A percentile compares a stretch with the other conserved stretches of the same genome.
phyloP scores from a whole-genome alignment of 352 stramenopile species.

The Thraustochytrium sp. region DNA sequence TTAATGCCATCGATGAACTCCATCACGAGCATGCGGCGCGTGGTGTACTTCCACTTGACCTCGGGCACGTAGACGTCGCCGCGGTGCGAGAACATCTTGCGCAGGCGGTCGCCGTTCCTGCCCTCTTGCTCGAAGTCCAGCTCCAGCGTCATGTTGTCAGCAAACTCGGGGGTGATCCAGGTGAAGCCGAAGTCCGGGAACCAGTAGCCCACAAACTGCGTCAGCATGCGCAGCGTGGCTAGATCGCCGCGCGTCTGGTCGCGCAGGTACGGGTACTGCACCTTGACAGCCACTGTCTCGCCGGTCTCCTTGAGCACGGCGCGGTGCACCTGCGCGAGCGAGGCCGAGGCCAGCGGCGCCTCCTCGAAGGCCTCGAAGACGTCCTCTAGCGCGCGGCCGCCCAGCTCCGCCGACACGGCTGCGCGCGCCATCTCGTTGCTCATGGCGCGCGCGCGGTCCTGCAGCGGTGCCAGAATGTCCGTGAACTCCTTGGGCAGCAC shows the following conservation, averaged over 20 bases:
- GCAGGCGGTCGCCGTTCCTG: conserved; percentile 57
- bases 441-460: conserved; percentile 64
- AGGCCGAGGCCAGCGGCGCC: conserved; percentile 72
- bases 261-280: conserved; percentile 82
- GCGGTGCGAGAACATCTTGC: conserved; percentile 58
- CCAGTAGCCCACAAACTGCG: conserved; percentile 60
- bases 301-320: conserved; percentile 63
- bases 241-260: conserved; percentile 68
- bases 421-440: conserved; percentile 45
- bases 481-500: conserved; percentile 76
- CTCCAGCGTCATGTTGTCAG: conserved; percentile 62
- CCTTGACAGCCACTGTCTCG: conserved; percentile 74
- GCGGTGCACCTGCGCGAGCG: conserved; percentile 73
- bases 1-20: conserved; percentile 74
- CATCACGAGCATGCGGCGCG: conserved; percentile 70
- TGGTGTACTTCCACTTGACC: conserved; percentile 58
- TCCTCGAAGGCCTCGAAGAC: conserved; percentile 69
- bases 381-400: conserved; percentile 34
- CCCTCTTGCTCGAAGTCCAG: conserved; percentile 77
- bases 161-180: conserved; percentile 77
- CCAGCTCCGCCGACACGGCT: conserved; percentile 49
- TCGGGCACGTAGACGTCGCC: conserved; percentile 56
- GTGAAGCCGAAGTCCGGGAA: conserved; percentile 68
- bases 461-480: conserved; percentile 62
- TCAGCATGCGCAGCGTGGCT: conserved; percentile 51